Conservation (phyloP, 371 early-diverging fungal genomes). For the Dinochytrium kinnereticum region DNA sequence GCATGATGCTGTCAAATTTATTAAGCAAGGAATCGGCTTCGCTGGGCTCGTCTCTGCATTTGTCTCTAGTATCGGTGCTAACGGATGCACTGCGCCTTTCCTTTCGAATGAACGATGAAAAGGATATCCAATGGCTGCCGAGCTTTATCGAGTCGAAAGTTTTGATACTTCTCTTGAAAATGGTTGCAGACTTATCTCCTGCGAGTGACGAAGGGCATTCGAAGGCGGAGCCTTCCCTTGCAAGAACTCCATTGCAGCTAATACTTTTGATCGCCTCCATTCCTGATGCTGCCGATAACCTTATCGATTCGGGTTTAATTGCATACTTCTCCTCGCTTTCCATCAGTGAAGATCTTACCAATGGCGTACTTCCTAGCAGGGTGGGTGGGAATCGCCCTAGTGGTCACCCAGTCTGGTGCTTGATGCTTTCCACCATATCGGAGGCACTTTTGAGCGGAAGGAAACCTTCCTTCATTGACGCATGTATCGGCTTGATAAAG, state of each 20-base stretch:
- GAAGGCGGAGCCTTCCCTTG: not conserved
- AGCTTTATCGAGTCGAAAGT: not conserved
- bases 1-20: not conserved
- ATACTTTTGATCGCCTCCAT: slow-evolving; percentile 19
- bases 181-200: not conserved
- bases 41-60: not conserved
- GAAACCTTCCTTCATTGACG: slow-evolving; percentile 9
- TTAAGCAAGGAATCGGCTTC: not conserved
- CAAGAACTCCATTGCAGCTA: slow-evolving; percentile 11
- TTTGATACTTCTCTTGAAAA: not conserved
- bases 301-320: slow-evolving; percentile 23
- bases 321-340: slow-evolving; percentile 27
- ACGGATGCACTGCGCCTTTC: not conserved
- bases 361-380: not conserved
- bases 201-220: not conserved
- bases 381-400: not conserved
- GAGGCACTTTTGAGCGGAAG: slow-evolving; percentile 9
- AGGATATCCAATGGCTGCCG: slow-evolving; percentile 13
- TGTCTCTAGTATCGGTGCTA: not conserved
- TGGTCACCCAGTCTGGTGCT: slow-evolving; percentile 44
- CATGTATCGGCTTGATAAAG: slow-evolving; percentile 37
- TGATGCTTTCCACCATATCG: slow-evolving; percentile 35
- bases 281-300: slow-evolving; percentile 2
- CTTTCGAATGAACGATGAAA: not conserved
- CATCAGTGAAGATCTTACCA: not conserved